Conservation (phyloP, 805 yeast genomes). For the Saccharomyces cerevisiae region DNA sequence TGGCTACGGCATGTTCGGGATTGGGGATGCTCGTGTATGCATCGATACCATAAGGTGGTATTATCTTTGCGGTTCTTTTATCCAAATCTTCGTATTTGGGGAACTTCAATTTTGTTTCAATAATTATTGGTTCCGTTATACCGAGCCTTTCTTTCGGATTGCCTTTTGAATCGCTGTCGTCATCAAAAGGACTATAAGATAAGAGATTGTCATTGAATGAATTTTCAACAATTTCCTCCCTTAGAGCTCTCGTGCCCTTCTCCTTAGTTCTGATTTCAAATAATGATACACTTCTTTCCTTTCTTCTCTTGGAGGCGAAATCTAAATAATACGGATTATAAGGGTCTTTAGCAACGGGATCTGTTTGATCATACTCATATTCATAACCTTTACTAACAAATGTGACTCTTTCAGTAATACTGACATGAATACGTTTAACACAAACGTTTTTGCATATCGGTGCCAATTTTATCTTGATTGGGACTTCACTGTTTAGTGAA, state of each 20-base stretch:
- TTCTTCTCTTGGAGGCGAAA: slow-evolving; percentile 27
- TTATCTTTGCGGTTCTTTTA: slow-evolving; percentile 18
- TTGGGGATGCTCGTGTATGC: slow-evolving; percentile 16
- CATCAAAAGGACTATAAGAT: slow-evolving; percentile 36
- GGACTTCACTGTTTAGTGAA: slow-evolving; percentile 52
- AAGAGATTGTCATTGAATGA: slow-evolving; percentile 55
- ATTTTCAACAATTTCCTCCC: slow-evolving; percentile 47
- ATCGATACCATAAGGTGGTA: slow-evolving; percentile 33
- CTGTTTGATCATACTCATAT: slow-evolving; percentile 48
- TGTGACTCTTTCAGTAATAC: slow-evolving; percentile 58
- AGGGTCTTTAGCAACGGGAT: slow-evolving; percentile 29
- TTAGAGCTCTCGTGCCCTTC: slow-evolving; percentile 41
- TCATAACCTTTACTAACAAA: slow-evolving; percentile 51
- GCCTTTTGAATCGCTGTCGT: slow-evolving; percentile 28
- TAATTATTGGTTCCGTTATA: slow-evolving; percentile 22
- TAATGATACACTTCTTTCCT: slow-evolving; percentile 50
- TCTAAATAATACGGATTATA: slow-evolving; percentile 31
- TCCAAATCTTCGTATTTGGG: slow-evolving; percentile 27
- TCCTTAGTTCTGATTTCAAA: slow-evolving; percentile 59
- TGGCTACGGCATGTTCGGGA: slow-evolving; percentile 6
- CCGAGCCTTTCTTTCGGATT: slow-evolving; percentile 13
- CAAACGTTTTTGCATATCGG: slow-evolving; percentile 58
- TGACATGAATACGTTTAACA: slow-evolving; percentile 57
- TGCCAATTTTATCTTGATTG: slow-evolving; percentile 53
- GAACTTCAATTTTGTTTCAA: slow-evolving; percentile 26